Percentiles rank a stretch among this genome's conserved stretches.
Evolutionary conservation across 352 stramenopile genomes (phyloP).

Genomic region (Globisporangium viniferum): DNA sequence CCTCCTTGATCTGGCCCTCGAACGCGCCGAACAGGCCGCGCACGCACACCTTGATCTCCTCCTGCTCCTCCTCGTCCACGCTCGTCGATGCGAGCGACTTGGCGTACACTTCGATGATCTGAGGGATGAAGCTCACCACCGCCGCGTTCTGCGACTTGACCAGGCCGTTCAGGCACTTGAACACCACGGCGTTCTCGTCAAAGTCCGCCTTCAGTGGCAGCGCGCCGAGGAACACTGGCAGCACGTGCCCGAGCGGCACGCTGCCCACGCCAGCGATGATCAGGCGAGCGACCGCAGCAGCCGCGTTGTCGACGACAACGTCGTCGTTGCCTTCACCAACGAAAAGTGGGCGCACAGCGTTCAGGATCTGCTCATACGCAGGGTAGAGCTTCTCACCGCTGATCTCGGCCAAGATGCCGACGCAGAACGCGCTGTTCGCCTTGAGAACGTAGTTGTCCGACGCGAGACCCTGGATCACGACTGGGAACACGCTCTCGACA

Average conservation of each 20-base stretch:
- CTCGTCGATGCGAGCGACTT: constrained; percentile 63
- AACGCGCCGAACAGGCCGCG: constrained; percentile 63
- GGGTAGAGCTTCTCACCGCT: constrained; percentile 67
- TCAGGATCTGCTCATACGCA: constrained; percentile 90
- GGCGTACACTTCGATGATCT: constrained; percentile 80
- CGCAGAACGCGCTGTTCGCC: constrained; percentile 94
- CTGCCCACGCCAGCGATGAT: constrained; percentile 78
- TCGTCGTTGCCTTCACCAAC: constrained; percentile 85
- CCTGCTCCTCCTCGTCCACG: constrained; percentile 72
- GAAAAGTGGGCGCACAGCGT: constrained; percentile 91
- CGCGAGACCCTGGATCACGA: constrained; percentile 86
- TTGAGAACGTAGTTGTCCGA: constrained; percentile 93
- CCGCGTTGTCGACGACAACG: constrained; percentile 91
- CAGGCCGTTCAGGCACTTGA: constrained; percentile 92
- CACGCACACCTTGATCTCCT: constrained; percentile 67
- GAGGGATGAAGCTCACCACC: constrained; percentile 60
- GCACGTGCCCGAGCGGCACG: constrained; percentile 90
- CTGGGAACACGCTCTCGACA: constrained; percentile 87
- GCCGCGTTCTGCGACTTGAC: constrained; percentile 88
- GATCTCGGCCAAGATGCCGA: constrained; percentile 90
- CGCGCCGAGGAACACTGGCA: constrained; percentile 91
- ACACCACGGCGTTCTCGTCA: constrained; percentile 95
- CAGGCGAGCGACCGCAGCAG: constrained; percentile 91
- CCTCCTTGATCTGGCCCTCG: constrained; percentile 77
- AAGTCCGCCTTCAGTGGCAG: constrained; percentile 96